Evolutionary conservation across 495 filamentous ascomycete genomes (phyloP), one percentile per base, ranked within the genome.

Genomic region (Neurospora sp.): DNA sequence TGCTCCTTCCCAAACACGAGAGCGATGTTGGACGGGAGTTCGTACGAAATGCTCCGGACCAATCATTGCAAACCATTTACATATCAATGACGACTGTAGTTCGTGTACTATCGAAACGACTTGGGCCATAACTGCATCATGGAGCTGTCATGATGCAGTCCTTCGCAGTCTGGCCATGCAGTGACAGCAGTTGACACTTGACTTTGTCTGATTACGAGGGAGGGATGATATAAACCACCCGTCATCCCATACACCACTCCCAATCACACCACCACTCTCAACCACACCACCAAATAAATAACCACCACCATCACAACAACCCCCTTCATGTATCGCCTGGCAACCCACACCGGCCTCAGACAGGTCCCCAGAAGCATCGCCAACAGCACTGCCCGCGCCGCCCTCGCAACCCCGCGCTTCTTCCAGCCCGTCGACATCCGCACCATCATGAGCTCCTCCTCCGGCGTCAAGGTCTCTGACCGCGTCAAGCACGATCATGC

Each of bases 401-500:
- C 54, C 54, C 12, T 66, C 2, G 54, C 23, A 8, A 66, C 54
- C 54, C 54, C 54, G 1, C 54, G 54, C 27, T 66, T 66, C 7
- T 1, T 66, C 27, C 54, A 66, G 54, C 27, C 54, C 27, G 14
- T 35, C 54, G 1, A 9, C 54, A 35, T 66, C 27, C 54, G 54
- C 54, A 18, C 54, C 54, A 66, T 66, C 27, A 35, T 35, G 27
- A 35, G 7, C 54, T 35, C 54, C 27, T 35, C 54, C 27, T 66
- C 27, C 12, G 27, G 54, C 14, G 54, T 66, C 54, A 66, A 35
- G 54, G 72, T 92, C 74, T 82, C 84, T 23, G 86, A 89, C 71
- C 83, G 84, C 6, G 87, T 93, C 79, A 87, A 84, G 70, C 78
- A 86, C 70, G 92, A 94, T 78, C 90, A 93, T 79, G 82, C 82